A percentile compares a stretch with the other conserved stretches of the same genome.
These are phyloP conservation scores for Cryptococcus maquisensis DNA, from an alignment of 1,284 basidiomycete genomes.

Conservation along the genomic window DNA sequence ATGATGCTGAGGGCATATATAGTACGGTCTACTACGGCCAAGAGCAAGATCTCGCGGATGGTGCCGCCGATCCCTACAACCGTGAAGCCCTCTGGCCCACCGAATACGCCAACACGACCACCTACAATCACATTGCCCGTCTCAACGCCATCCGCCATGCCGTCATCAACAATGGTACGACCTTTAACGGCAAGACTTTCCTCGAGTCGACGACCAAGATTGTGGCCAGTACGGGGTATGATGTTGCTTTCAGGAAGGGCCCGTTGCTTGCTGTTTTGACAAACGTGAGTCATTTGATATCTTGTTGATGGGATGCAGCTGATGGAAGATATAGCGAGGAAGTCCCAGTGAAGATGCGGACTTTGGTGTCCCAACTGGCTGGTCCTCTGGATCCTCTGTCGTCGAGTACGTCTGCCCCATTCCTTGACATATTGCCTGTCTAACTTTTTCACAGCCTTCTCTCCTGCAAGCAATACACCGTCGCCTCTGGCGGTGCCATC, in stretches of 20 bases:
- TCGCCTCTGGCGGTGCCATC: slow-evolving; percentile 39
- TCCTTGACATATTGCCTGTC: neutral
- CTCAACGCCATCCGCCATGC: slow-evolving; percentile 70
- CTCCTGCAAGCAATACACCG: slow-evolving; percentile 34
- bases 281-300: slow-evolving; percentile 54
- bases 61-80: slow-evolving; percentile 63
- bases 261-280: slow-evolving; percentile 65
- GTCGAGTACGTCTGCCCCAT: slow-evolving; percentile 36
- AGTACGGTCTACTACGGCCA: slow-evolving; percentile 62
- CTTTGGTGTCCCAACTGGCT: slow-evolving; percentile 40
- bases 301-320: neutral
- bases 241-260: slow-evolving; percentile 69
- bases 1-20: no score
- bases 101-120: slow-evolving; percentile 53
- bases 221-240: slow-evolving; percentile 57
- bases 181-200: slow-evolving; percentile 55
- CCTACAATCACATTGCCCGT: slow-evolving; percentile 60
- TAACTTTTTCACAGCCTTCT: slow-evolving; percentile 27
- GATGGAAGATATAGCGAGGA: slow-evolving; percentile 28
- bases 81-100: slow-evolving; percentile 70
- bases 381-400: slow-evolving; percentile 33
- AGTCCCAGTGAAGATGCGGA: slow-evolving; percentile 32
- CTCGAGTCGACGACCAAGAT: slow-evolving; percentile 58
- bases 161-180: slow-evolving; percentile 54
- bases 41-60: slow-evolving; percentile 60